Evolutionary conservation across 495 filamentous ascomycete species (phyloP), one percentile per base, ranked within the genome.

Genomic region (Penicillium robsamsonii): DNA sequence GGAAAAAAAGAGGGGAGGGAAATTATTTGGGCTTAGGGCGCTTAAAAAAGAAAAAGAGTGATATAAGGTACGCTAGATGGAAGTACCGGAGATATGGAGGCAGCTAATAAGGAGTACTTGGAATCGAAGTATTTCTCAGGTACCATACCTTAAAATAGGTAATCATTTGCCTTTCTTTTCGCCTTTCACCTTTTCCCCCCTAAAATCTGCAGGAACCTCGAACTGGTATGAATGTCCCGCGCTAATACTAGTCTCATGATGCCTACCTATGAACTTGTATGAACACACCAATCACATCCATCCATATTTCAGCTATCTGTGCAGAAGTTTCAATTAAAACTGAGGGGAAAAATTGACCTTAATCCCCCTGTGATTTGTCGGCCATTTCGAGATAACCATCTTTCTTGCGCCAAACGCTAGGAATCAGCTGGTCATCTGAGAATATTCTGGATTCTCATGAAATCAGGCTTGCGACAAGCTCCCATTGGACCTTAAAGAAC

Each of bases 1-100:
- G 10, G 17, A 20, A 13, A 12, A n/a, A 37, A 46, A 40, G n/a
- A 31, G 46, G 15, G 9, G 17, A n/a, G 1, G 5, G 24, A 37
- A 56, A 57, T 66, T 64, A 52, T 59, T 22, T 56, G 66, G 65
- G 71, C 62, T 61, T 70, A 64, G 59, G 62, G 71, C 69, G 71
- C 71, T 72, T 72, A 65, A 63, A 38, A 47, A n/a, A 43, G 37
- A 41, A 47, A 54, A n/a, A 47, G 49, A 58, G 4, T 10, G 1
- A 20, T n/a, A 10, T 17, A 48, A 31, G 44, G 25, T 47, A 47
- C 45, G 5, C 13, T 0, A 15, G 0, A n/a, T 6, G 2, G 6
- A 37, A n/a, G 33, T 37, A 37, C 13, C 33, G 5, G 0, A 37
- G 5, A 7, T 25, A 44, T 44, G 41, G 15, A 22, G 13, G 6